phyloP scores from a whole-genome alignment of 2,329 filamentous ascomycete genomes.

The Cryphonectria nitschkei region DNA sequence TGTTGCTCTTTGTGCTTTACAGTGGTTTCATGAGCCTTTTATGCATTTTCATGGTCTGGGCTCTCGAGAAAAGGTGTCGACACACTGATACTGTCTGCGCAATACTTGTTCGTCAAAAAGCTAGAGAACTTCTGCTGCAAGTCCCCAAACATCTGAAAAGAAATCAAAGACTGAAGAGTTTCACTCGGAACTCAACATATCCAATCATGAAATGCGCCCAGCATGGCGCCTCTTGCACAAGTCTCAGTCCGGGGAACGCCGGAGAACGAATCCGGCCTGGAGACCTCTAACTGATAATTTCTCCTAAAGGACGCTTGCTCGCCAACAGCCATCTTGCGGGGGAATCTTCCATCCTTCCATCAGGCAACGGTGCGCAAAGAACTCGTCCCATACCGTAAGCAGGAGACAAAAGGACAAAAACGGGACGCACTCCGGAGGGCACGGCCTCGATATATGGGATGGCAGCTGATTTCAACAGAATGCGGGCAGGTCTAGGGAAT shows the following conservation, averaged over 20 bases:
- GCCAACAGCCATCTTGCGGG: not conserved
- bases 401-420: not conserved
- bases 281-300: not conserved
- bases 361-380: not conserved
- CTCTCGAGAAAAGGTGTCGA: too few species aligned
- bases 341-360: not conserved
- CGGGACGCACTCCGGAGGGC: not conserved
- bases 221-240: not conserved
- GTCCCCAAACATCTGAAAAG: not conserved
- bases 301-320: not conserved
- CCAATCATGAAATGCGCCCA: not conserved
- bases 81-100: not conserved
- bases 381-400: not conserved
- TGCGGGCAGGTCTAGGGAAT: not conserved
- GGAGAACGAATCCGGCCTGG: not conserved
- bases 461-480: not conserved
- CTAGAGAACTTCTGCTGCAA: too few species aligned
- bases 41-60: too few species aligned
- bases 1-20: not conserved
- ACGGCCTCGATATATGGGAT: not conserved
- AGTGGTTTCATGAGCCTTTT: not conserved
- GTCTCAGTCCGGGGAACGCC: not conserved
- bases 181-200: not conserved
- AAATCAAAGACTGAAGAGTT: not conserved
- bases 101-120: too few species aligned